Conservation (phyloP, 805 yeast species). For the Cyberlindnera petersonii region DNA sequence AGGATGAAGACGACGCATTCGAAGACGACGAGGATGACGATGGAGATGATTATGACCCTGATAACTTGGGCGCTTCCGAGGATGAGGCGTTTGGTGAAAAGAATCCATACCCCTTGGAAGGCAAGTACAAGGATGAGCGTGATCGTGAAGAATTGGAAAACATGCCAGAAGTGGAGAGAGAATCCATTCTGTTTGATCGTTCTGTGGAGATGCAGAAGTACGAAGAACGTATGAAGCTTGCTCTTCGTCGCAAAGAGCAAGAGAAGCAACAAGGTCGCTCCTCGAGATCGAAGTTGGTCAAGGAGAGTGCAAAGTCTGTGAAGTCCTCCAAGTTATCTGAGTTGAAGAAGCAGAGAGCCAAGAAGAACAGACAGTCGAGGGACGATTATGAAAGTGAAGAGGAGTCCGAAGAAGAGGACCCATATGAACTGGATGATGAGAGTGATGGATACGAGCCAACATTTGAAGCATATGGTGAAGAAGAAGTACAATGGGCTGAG, state of each 20-base stretch:
- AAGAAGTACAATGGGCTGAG: conserved; percentile 48
- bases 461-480: conserved; percentile 39
- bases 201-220: conserved; percentile 86
- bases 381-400: conserved; percentile 43
- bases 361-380: conserved; percentile 41
- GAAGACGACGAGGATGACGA: conserved; percentile 35
- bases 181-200: conserved; percentile 86
- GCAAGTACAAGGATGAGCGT: conserved; percentile 77
- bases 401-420: conserved; percentile 35
- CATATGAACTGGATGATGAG: conserved; percentile 38
- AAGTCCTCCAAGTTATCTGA: conserved; percentile 59
- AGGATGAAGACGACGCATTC: conserved; percentile 18
- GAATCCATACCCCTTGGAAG: conserved; percentile 92
- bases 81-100: conserved; percentile 38
- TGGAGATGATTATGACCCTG: conserved; percentile 41
- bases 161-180: conserved; percentile 91
- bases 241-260: conserved; percentile 70
- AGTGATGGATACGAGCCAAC: conserved; percentile 40
- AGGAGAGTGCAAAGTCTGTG: conserved; percentile 31
- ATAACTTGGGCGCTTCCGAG: conserved; percentile 35
- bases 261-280: conserved; percentile 37
- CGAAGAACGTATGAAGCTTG: conserved; percentile 78
- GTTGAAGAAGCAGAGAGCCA: conserved; percentile 72
- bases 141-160: conserved; percentile 63
- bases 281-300: conserved; percentile 27